Conservation (phyloP, 345 rosid genomes). For the Brassica juncea region DNA sequence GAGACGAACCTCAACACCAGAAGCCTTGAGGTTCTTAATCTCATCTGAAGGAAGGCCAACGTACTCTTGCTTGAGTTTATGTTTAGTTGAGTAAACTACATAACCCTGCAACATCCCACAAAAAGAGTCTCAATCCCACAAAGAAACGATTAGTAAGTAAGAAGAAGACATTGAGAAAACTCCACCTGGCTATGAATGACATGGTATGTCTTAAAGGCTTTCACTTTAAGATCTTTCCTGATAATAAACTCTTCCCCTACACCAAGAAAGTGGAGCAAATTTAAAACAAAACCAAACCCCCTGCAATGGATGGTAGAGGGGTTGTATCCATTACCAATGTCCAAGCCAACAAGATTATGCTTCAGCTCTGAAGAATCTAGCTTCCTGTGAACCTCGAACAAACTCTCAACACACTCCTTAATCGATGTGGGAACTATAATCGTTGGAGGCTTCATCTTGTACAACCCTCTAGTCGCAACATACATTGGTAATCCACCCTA, state of each 20-base stretch:
- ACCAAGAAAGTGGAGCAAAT: constrained; percentile 30
- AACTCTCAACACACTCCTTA: constrained; percentile 70
- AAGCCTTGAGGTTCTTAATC: constrained; percentile 74
- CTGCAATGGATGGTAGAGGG: not conserved
- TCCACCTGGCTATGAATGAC: constrained; percentile 81
- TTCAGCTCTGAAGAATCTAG: constrained; percentile 81
- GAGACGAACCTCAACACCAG: constrained; percentile 78
- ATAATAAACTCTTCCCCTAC: constrained; percentile 81
- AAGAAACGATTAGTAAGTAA: not conserved
- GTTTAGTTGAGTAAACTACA: constrained; percentile 71
- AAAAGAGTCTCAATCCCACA: not conserved
- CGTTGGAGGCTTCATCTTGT: not conserved
- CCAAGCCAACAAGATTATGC: constrained; percentile 71
- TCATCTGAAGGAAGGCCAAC: constrained; percentile 68
- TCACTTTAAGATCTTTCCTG: constrained; percentile 81
- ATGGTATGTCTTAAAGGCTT: constrained; percentile 92
- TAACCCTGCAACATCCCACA: constrained; percentile 63
- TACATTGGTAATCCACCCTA: constrained; percentile 98
- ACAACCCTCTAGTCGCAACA: constrained; percentile 39
- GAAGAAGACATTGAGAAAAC: not conserved
- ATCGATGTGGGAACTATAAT: constrained; percentile 34
- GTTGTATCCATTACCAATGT: constrained; percentile 57
- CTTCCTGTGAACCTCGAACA: constrained; percentile 75
- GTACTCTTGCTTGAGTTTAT: constrained; percentile 78
- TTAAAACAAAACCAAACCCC: not conserved